phyloP scores from a whole-genome alignment of 192 early-diverging fungal genomes.

The Phlyctochytrium bullatum region DNA sequence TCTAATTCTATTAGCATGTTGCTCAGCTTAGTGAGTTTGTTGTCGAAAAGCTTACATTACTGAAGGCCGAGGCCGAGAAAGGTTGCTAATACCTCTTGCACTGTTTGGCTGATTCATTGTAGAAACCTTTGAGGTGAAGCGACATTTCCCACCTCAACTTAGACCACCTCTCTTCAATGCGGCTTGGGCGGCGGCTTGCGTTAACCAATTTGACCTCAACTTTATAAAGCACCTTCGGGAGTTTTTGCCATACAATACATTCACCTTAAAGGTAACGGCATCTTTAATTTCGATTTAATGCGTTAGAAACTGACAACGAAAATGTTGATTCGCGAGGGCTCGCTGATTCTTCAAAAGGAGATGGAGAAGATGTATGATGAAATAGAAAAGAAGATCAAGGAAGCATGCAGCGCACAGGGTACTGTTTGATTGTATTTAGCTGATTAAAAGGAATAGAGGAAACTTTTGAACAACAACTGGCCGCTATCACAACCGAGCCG shows the following conservation, averaged over 20 bases:
- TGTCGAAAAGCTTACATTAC: constrained; percentile 11
- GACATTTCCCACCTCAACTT: constrained; percentile 19
- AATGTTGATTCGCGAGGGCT: constrained; percentile 14
- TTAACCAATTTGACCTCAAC: constrained; percentile 21
- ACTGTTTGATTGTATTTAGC: not conserved
- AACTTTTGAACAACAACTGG: constrained; percentile 8
- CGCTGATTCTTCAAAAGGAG: constrained; percentile 12
- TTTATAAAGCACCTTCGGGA: constrained; percentile 21
- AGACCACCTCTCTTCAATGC: constrained; percentile 15
- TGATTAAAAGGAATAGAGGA: not conserved
- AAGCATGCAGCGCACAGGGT: constrained; percentile 13
- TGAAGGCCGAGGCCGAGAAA: constrained; percentile 21
- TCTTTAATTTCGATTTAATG: constrained; percentile 3
- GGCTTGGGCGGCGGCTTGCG: constrained; percentile 6
- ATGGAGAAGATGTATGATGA: constrained; percentile 9
- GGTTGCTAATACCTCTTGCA: constrained; percentile 6
- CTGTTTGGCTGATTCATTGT: not conserved
- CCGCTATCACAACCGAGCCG: not conserved
- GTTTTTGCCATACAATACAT: constrained; percentile 25
- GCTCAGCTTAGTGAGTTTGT: not conserved
- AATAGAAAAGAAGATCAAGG: constrained; percentile 14
- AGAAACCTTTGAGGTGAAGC: constrained; percentile 27
- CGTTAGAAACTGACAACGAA: constrained; percentile 10
- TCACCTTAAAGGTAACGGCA: constrained; percentile 20
- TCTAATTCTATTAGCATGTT: not conserved